Conservation (phyloP, 1,284 basidiomycete species). For the Austroboletus olivaceoglutinosus region DNA sequence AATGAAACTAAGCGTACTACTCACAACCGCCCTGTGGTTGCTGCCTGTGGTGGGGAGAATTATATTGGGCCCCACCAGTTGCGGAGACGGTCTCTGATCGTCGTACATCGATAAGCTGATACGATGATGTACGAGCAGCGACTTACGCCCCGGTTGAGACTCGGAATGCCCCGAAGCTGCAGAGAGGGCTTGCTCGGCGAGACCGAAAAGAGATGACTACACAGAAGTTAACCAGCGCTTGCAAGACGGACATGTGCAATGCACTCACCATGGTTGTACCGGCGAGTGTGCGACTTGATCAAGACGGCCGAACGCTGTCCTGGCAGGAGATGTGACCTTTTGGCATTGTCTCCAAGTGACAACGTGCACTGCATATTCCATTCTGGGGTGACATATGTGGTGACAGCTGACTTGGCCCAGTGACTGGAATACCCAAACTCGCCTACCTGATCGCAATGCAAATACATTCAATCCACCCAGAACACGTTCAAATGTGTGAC, state of each 20-base stretch:
- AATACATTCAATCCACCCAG: no score
- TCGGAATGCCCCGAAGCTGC: constrained; percentile 37
- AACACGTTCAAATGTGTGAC: no score
- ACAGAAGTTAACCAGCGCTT: constrained; percentile 1
- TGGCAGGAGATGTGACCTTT: no score
- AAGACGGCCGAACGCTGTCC: no score
- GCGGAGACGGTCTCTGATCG: constrained; percentile 30
- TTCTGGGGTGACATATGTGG: no score
- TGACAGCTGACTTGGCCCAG: no score
- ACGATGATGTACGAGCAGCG: neutral
- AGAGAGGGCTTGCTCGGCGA: constrained; percentile 57
- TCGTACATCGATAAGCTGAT: constrained; percentile 10
- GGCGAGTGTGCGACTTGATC: no score
- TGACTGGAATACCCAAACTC: no score
- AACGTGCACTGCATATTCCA: no score
- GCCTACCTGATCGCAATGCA: no score
- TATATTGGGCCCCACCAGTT: constrained; percentile 64
- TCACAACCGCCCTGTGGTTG: constrained; percentile 35
- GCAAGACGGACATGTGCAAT: neutral
- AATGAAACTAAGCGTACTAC: constrained; percentile 10
- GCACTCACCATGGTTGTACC: neutral
- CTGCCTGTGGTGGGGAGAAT: constrained; percentile 44
- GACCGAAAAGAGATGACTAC: constrained; percentile 62
- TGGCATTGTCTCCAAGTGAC: no score
- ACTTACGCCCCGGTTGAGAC: constrained; percentile 20